Conservation (phyloP, 2,329 filamentous ascomycete species). For the Aspergillus versicolor region DNA sequence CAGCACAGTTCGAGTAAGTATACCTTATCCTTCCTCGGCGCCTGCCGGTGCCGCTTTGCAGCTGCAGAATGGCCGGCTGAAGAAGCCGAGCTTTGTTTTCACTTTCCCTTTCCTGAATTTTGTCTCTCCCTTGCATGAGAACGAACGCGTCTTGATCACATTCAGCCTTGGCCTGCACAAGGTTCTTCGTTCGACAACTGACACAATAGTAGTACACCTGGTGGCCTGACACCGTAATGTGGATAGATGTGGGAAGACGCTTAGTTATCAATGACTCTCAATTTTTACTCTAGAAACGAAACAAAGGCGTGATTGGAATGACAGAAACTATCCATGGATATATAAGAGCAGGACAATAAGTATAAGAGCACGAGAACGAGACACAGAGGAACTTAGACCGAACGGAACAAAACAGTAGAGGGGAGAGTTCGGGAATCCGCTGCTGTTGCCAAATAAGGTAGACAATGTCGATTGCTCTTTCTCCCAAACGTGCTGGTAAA, state of each 20-base stretch:
- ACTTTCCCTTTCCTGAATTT: background rate
- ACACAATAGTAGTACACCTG: background rate
- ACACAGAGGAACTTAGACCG: too few species aligned
- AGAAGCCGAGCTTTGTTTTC: background rate
- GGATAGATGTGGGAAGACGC: background rate
- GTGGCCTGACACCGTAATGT: background rate
- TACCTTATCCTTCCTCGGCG: background rate
- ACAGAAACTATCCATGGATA: background rate
- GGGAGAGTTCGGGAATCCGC: background rate
- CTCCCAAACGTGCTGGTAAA: slow-evolving; percentile 1
- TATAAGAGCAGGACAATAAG: background rate
- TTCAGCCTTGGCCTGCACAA: background rate
- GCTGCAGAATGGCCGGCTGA: background rate
- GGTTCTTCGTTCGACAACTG: background rate
- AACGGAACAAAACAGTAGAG: background rate
- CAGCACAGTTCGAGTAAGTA: background rate
- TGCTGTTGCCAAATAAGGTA: background rate
- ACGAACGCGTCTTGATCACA: background rate
- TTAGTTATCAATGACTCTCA: background rate
- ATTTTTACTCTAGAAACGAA: background rate
- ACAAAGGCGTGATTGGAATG: background rate
- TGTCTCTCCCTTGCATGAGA: background rate
- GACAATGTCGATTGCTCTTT: background rate
- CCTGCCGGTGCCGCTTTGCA: background rate
- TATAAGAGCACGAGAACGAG: background rate